Percentiles rank a stretch among this genome's conserved stretches.
Conservation (phyloP, 2,329 filamentous ascomycete genomes). For the Sporothrix sp. region DNA sequence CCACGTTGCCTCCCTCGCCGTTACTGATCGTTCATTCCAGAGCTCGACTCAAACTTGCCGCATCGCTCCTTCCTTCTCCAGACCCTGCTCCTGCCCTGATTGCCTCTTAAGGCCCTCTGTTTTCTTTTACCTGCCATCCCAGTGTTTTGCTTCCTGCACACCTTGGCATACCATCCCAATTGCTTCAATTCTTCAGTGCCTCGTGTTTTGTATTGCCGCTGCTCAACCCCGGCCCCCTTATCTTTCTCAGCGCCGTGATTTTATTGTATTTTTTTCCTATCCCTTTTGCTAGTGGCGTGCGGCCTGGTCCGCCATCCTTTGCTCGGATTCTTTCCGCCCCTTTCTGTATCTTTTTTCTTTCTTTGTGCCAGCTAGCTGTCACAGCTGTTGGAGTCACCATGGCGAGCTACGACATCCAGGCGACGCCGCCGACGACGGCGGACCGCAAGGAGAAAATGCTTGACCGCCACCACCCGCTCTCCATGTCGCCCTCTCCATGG, state of each 20-base stretch:
- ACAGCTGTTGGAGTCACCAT: neutral
- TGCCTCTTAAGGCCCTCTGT: neutral
- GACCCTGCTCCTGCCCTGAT: neutral
- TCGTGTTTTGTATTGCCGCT: neutral
- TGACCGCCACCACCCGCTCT: slow-evolving; percentile 26
- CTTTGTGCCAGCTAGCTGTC: neutral
- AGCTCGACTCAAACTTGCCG: no score
- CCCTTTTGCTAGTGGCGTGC: neutral
- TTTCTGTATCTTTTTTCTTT: neutral
- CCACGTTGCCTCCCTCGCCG: neutral
- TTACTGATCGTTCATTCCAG: neutral
- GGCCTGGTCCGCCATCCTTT: neutral
- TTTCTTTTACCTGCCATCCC: neutral
- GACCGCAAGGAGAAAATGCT: slow-evolving; percentile 21
- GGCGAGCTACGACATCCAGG: neutral
- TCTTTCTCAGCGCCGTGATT: neutral
- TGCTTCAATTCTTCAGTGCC: neutral
- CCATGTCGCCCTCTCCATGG: slow-evolving; percentile 19
- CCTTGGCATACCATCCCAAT: no score
- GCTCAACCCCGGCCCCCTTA: neutral
- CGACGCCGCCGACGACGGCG: slow-evolving; percentile 3
- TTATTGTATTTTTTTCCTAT: neutral
- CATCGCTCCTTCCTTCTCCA: slow-evolving; percentile 7
- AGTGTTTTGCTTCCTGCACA: no score
- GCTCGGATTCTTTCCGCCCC: neutral